phyloP scores from a whole-genome alignment of 1,284 basidiomycete species.

The Pseudomicrostroma phylloplanum region DNA sequence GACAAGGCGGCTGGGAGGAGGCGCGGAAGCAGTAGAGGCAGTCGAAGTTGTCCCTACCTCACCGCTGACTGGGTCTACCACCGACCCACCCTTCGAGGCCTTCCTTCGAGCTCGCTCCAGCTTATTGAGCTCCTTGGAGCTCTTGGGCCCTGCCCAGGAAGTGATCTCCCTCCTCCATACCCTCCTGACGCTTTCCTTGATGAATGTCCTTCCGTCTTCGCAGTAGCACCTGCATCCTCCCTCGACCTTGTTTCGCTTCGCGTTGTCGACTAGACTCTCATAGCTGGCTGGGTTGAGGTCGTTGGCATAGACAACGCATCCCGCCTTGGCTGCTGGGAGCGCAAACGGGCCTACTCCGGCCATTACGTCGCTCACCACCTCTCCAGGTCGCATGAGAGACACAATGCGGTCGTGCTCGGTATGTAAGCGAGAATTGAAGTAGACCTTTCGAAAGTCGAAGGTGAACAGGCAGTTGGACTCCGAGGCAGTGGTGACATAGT shows the following conservation, averaged over 20 bases:
- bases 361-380: constrained; percentile 83
- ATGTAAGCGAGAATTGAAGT: constrained; percentile 94
- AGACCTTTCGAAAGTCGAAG: constrained; percentile 91
- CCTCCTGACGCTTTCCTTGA: constrained; percentile 20
- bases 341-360: constrained; percentile 97
- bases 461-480: constrained; percentile 71
- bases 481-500: constrained; percentile 63
- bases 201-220: constrained; percentile 38
- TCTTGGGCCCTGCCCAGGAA: constrained; percentile 21
- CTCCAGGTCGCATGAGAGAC: constrained; percentile 59
- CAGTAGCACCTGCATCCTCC: constrained; percentile 22
- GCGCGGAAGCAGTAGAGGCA: neutral
- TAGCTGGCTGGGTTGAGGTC: constrained; percentile 87
- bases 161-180: constrained; percentile 23
- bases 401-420: constrained; percentile 85
- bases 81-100: constrained; percentile 11
- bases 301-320: constrained; percentile 71
- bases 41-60: neutral
- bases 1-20: constrained; percentile 20
- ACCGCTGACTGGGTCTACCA: neutral
- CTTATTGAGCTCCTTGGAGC: constrained; percentile 17
- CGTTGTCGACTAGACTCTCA: constrained; percentile 60
- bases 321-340: constrained; percentile 75
- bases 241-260: constrained; percentile 24
- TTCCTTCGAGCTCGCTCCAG: constrained; percentile 3